These are phyloP conservation scores for Alternaria alternata DNA, from an alignment of 2,329 filamentous ascomycete genomes.

Conservation along the genomic window DNA sequence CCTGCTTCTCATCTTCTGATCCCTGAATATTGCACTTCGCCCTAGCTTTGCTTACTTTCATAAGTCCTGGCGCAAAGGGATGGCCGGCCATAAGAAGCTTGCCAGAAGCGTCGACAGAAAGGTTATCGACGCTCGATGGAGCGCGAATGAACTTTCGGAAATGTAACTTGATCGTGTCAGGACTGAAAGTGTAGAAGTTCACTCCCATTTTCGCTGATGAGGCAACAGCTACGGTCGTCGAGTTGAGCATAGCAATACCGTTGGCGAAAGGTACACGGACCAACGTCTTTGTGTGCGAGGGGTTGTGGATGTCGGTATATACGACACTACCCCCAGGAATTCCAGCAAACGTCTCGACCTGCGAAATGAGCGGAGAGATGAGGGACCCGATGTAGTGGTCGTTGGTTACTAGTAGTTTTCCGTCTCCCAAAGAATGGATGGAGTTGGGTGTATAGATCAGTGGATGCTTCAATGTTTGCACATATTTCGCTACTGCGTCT, in stretches of 20 bases:
- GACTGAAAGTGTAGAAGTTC: slow-evolving; percentile 43
- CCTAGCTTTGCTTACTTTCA: slow-evolving; percentile 30
- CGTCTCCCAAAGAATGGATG: slow-evolving; percentile 44
- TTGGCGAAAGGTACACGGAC: slow-evolving; percentile 53
- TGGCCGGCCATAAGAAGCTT: slow-evolving; percentile 55
- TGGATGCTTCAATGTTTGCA: slow-evolving; percentile 43
- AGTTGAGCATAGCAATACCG: slow-evolving; percentile 51
- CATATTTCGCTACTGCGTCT: slow-evolving; percentile 35
- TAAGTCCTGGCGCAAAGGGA: slow-evolving; percentile 46
- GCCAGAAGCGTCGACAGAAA: slow-evolving; percentile 49
- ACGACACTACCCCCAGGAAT: slow-evolving; percentile 50
- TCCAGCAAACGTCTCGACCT: slow-evolving; percentile 51
- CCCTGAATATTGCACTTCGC: slow-evolving; percentile 26
- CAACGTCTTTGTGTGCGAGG: slow-evolving; percentile 28
- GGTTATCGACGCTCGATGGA: slow-evolving; percentile 51
- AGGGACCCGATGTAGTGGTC: slow-evolving; percentile 51
- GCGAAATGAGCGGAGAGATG: slow-evolving; percentile 35
- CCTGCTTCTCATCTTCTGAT: slow-evolving; percentile 26
- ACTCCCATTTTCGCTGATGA: slow-evolving; percentile 47
- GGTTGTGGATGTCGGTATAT: slow-evolving; percentile 39
- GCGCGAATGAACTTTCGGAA: slow-evolving; percentile 28
- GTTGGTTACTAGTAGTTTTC: slow-evolving; percentile 52
- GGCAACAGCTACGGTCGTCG: slow-evolving; percentile 50
- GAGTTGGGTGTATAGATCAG: slow-evolving; percentile 51
- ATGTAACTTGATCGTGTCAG: slow-evolving; percentile 16